phyloP scores from a whole-genome alignment of 225 moss, liverwort and hornwort species.

The Marchantia paleacea region DNA sequence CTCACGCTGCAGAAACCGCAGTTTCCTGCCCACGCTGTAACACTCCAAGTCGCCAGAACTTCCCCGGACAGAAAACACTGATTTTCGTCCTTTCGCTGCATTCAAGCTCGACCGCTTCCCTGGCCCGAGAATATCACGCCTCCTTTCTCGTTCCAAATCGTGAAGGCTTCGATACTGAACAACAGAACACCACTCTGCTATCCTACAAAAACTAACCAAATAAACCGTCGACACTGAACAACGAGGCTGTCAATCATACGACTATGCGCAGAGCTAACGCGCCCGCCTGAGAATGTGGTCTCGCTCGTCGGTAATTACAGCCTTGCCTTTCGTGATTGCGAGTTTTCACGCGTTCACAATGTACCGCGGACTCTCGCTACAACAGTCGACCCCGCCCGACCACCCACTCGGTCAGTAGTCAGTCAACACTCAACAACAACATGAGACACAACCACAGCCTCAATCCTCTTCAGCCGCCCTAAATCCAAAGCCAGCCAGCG shows the following conservation, averaged over 20 bases:
- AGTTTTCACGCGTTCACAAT: not conserved
- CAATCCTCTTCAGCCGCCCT: conserved; percentile 7
- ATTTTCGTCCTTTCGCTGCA: not conserved
- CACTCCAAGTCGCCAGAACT: not conserved
- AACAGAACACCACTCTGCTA: not conserved
- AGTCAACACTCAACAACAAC: conserved; percentile 6
- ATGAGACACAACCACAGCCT: conserved; percentile 2
- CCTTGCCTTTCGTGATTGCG: not conserved
- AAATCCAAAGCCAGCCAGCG: conserved; percentile 3
- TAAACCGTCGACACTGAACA: not conserved
- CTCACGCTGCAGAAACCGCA: not conserved
- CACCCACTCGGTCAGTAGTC: no score
- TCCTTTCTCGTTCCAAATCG: not conserved
- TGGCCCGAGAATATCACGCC: not conserved
- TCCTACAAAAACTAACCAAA: not conserved
- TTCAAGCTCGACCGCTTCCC: not conserved
- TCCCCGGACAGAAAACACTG: not conserved
- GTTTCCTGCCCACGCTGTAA: not conserved
- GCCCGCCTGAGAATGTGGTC: not conserved
- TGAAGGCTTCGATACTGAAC: not conserved
- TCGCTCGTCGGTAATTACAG: not conserved
- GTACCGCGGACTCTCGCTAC: no score
- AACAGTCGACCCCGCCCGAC: no score
- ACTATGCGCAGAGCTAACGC: not conserved
- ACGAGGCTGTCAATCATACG: not conserved